Percentiles rank a stretch among this genome's conserved stretches.
Conservation (phyloP, 176 grass and related monocot species). For the Thalia dealbata region DNA sequence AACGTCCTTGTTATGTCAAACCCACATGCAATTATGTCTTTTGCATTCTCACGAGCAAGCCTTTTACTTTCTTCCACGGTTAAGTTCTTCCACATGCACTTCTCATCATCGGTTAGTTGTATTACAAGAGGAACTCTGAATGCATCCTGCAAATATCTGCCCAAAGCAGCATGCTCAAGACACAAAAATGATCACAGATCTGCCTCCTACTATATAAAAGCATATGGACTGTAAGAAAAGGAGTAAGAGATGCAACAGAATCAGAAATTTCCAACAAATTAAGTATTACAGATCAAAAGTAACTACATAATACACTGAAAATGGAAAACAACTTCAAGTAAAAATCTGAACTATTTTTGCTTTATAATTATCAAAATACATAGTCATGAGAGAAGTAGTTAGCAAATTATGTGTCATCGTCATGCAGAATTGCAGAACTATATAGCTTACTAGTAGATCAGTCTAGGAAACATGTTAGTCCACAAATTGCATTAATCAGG, state of each 20-base stretch:
- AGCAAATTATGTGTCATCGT: too few species aligned
- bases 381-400: neutral
- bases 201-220: neutral
- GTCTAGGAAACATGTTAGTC: too few species aligned
- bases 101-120: slow-evolving; percentile 92
- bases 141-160: slow-evolving; percentile 88
- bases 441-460: too few species aligned
- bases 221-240: neutral
- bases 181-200: neutral
- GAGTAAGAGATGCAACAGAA: neutral
- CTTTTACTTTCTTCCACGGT: slow-evolving; percentile 70
- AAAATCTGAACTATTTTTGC: neutral
- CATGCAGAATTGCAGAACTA: too few species aligned
- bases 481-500: too few species aligned
- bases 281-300: too few species aligned
- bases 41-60: slow-evolving; percentile 91
- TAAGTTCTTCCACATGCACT: slow-evolving; percentile 79
- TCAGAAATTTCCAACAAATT: neutral
- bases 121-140: slow-evolving; percentile 97
- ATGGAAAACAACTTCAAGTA: too few species aligned
- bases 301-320: too few species aligned
- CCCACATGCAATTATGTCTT: slow-evolving; percentile 95
- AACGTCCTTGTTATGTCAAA: slow-evolving; percentile 87
- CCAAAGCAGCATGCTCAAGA: neutral
- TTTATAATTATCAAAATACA: neutral